phyloP scores from a whole-genome alignment of 1,139 yeast species.

The Oligophagozyma castellii region DNA sequence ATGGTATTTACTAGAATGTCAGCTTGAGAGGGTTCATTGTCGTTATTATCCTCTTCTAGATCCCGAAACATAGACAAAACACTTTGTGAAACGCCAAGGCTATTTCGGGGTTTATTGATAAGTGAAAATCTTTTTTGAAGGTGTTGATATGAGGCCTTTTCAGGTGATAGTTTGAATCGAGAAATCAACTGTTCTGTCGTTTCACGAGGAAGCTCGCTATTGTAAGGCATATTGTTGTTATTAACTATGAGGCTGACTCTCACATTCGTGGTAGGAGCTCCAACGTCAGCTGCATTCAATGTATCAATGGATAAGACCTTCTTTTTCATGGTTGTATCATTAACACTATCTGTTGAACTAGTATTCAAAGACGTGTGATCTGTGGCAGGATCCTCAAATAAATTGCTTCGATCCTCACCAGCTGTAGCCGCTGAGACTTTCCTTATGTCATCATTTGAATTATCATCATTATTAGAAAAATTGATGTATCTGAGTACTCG shows the following conservation, averaged over 20 bases:
- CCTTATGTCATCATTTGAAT: no score
- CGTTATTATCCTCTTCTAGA: slow-evolving; percentile 19
- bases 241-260: slow-evolving; percentile 23
- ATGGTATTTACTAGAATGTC: slow-evolving; percentile 2
- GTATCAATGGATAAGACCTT: slow-evolving; percentile 24
- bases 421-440: slow-evolving; percentile 1
- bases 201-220: slow-evolving; percentile 14
- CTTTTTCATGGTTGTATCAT: slow-evolving; percentile 15
- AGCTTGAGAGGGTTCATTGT: slow-evolving; percentile 5
- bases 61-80: slow-evolving; percentile 22
- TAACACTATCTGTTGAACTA: slow-evolving; percentile 13
- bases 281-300: slow-evolving; percentile 17
- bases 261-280: slow-evolving; percentile 21
- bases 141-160: slow-evolving; percentile 7
- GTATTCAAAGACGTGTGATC: slow-evolving; percentile 15
- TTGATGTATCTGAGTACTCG: no score
- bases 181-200: slow-evolving; percentile 24
- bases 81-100: slow-evolving; percentile 12
- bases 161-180: slow-evolving; percentile 20
- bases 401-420: slow-evolving; percentile 9
- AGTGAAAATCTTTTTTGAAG: slow-evolving; percentile 16
- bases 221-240: slow-evolving; percentile 7
- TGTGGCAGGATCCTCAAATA: slow-evolving; percentile 21
- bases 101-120: slow-evolving; percentile 5
- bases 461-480: neutral